These are phyloP conservation scores for Paraphaeosphaeria minitans DNA, from an alignment of 2,329 filamentous ascomycete species.

Conservation along the genomic window DNA sequence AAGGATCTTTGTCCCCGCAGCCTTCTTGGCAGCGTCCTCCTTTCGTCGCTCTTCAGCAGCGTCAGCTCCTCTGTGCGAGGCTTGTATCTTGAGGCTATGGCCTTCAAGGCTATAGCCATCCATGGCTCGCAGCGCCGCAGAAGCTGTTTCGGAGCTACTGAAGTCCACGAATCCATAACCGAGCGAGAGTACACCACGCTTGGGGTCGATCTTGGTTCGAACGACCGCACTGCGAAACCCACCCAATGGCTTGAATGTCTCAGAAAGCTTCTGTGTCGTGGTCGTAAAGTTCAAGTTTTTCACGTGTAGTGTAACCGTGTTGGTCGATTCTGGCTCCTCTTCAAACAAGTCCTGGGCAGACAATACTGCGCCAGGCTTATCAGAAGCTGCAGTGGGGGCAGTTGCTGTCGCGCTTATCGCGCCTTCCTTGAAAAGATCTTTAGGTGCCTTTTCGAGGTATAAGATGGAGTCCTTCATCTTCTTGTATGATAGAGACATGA, in stretches of 20 bases:
- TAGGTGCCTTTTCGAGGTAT: slow-evolving; percentile 92
- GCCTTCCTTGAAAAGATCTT: slow-evolving; percentile 68
- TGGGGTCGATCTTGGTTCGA: slow-evolving; percentile 93
- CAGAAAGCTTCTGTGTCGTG: slow-evolving; percentile 73
- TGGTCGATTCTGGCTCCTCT: slow-evolving; percentile 58
- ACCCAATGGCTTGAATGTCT: slow-evolving; percentile 78
- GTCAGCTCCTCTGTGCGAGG: slow-evolving; percentile 85
- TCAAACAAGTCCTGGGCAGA: slow-evolving; percentile 73
- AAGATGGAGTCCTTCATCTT: slow-evolving; percentile 89
- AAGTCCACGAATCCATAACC: slow-evolving; percentile 94
- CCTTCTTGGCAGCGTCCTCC: slow-evolving; percentile 82
- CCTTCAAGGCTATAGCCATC: slow-evolving; percentile 85
- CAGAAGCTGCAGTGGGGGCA: slow-evolving; percentile 39
- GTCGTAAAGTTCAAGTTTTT: slow-evolving; percentile 94
- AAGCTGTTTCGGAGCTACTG: slow-evolving; percentile 74
- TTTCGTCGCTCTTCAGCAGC: slow-evolving; percentile 84
- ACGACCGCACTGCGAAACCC: slow-evolving; percentile 89
- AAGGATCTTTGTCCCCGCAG: slow-evolving; percentile 86
- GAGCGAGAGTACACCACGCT: slow-evolving; percentile 91
- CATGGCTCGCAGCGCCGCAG: slow-evolving; percentile 82
- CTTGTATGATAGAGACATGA: slow-evolving; percentile 83
- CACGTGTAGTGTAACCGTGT: slow-evolving; percentile 86
- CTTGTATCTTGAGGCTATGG: slow-evolving; percentile 82
- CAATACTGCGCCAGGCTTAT: slow-evolving; percentile 56
- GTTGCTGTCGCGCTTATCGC: slow-evolving; percentile 38